Conservation (phyloP, 75 land plant species). For the Cryptomeria japonica region DNA sequence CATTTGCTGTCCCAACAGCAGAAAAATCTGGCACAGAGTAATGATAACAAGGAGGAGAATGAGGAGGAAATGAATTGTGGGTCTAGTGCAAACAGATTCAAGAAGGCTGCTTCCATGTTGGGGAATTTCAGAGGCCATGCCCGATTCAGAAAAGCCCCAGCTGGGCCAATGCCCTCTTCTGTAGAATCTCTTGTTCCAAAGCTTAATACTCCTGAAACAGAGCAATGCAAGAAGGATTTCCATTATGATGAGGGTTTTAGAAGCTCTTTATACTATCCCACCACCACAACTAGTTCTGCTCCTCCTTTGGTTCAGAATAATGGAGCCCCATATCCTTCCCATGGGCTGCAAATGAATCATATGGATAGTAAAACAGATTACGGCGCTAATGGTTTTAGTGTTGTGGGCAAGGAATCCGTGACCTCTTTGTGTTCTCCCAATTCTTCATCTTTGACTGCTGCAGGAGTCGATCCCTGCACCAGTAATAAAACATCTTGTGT, state of each 20-base stretch:
- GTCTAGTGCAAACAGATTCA: slow-evolving; percentile 56
- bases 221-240: background rate
- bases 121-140: slow-evolving; percentile 72
- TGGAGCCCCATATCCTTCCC: background rate
- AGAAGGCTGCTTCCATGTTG: slow-evolving; percentile 64
- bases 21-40: background rate
- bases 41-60: background rate
- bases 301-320: background rate
- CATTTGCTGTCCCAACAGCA: slow-evolving; percentile 25
- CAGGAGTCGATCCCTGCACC: background rate
- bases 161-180: slow-evolving; percentile 8
- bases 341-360: background rate
- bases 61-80: slow-evolving; percentile 18
- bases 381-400: background rate
- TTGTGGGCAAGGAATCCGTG: background rate
- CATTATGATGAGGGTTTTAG: background rate
- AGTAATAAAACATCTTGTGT: background rate
- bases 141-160: slow-evolving; percentile 66
- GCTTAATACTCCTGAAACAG: background rate
- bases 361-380: background rate
- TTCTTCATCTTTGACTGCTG: background rate
- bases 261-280: background rate
- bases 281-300: too few relatives aligned
- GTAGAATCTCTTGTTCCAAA: background rate
- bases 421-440: slow-evolving; percentile 28